Evolutionary conservation across 257 asterid genomes (phyloP).

Genomic region (Ajuga chamaepitys): DNA sequence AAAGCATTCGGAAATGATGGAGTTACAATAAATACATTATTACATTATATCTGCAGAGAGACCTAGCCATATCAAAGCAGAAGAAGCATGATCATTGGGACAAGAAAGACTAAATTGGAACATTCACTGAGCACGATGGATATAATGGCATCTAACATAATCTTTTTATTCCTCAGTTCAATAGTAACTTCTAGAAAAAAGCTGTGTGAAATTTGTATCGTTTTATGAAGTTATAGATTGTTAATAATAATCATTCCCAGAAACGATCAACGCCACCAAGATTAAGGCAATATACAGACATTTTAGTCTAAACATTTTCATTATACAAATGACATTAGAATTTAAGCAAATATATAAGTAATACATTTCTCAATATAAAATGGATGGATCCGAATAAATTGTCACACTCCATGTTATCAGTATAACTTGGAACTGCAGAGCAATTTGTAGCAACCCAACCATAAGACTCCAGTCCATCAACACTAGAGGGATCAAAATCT

Average conservation of each 20-base stretch:
- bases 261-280: neutral
- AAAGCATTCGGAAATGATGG: neutral
- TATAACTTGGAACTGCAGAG: slow-evolving; percentile 23
- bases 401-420: slow-evolving; percentile 54
- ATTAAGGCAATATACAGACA: neutral
- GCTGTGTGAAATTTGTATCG: too few relatives aligned
- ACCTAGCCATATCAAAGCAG: neutral
- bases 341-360: neutral
- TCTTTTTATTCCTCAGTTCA: neutral
- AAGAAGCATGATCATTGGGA: neutral
- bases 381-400: slow-evolving; percentile 79
- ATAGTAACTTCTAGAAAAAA: too few relatives aligned
- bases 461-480: slow-evolving; percentile 43
- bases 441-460: slow-evolving; percentile 63
- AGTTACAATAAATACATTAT: neutral
- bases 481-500: slow-evolving; percentile 33
- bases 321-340: neutral
- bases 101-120: neutral
- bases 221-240: too few relatives aligned
- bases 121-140: neutral
- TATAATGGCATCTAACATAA: neutral
- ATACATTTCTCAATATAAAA: slow-evolving; percentile 70
- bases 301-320: neutral
- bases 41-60: neutral
- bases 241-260: too few relatives aligned